Evolutionary conservation across 1,139 yeast species (phyloP).

Genomic region (Candida buenavistaensis): DNA sequence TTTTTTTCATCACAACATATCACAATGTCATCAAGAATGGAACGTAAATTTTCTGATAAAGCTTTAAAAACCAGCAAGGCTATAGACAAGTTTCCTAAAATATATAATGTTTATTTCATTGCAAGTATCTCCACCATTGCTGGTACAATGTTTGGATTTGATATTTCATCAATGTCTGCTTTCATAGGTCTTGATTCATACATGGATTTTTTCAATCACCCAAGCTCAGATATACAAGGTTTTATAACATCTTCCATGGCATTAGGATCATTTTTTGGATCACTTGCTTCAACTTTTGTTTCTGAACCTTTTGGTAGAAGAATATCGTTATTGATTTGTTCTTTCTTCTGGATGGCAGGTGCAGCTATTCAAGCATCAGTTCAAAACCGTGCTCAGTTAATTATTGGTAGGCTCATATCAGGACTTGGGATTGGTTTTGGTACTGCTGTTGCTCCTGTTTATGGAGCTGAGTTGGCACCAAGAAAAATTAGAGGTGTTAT

Average conservation of each 20-base stretch:
- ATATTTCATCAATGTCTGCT: slow-evolving; percentile 66
- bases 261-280: slow-evolving; percentile 59
- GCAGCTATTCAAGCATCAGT: slow-evolving; percentile 49
- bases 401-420: slow-evolving; percentile 61
- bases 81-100: slow-evolving; percentile 43
- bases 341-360: slow-evolving; percentile 51
- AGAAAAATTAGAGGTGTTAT: slow-evolving; percentile 63
- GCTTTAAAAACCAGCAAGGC: slow-evolving; percentile 32
- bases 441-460: slow-evolving; percentile 71
- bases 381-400: slow-evolving; percentile 47
- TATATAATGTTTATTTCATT: slow-evolving; percentile 43
- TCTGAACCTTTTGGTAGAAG: slow-evolving; percentile 65
- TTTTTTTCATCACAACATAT: too few relatives aligned
- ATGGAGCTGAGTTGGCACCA: slow-evolving; percentile 71
- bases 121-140: slow-evolving; percentile 52
- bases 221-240: slow-evolving; percentile 50
- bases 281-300: slow-evolving; percentile 46
- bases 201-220: slow-evolving; percentile 37
- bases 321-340: slow-evolving; percentile 47
- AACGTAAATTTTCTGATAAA: slow-evolving; percentile 21
- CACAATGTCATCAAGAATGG: slow-evolving; percentile 16
- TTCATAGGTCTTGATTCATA: slow-evolving; percentile 45
- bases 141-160: slow-evolving; percentile 67
- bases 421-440: slow-evolving; percentile 74
- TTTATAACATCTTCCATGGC: slow-evolving; percentile 63